Base-by-base conservation (phyloP, 257 asterid species). In the Nicotiana undulata region DNA sequence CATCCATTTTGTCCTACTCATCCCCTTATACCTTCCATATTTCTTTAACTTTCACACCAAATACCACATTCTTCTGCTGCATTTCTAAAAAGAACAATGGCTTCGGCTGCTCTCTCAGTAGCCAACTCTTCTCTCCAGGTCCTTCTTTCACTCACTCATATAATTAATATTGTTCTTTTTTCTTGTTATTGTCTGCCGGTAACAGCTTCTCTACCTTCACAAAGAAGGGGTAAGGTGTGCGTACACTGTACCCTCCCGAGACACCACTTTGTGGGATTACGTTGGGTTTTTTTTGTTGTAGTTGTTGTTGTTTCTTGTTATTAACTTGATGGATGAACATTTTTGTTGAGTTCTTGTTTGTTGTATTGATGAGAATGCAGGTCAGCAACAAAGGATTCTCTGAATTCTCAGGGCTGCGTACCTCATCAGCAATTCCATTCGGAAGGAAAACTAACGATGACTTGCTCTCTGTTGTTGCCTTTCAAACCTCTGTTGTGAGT, bases 401-500 rank as follows among this genome's bases (percentile, higher is more conserved):
- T 12, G 98, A 94, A 51, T 94, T 90, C 59, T 59, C 92, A 0
- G 96, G 98, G 9, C 94, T 94, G 16, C 92, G 98, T 18, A 88
- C 91, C 90, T 88, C 97, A 64, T 83, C 92, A 0, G 81, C 86
- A 9, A 85, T 93, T 29, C 90, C 98, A 2, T 91, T 95, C 64
- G 83, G 87, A 46, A 88, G 87, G 88, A 87, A 87, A 64, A 59
- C 84, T 4, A 89, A 86, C 76, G 97, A 93, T 28, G 98, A 93
- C 76, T 83, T 95, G 81, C 78, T 88, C 81, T 92, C 98, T 5
- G 46, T 90, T 20, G 82, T 93, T 53, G 79, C 95, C 83, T 93
- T 95, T 87, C 98, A 93, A 34, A 92, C 98, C 68, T 88, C 95
- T 74, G 93, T 37, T 81, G 98, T 95, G 81, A 93, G 98, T 88